Percentiles rank a stretch among this genome's conserved stretches.
phyloP scores from a whole-genome alignment of 2,329 filamentous ascomycete species.

The Xylaria sp. region DNA sequence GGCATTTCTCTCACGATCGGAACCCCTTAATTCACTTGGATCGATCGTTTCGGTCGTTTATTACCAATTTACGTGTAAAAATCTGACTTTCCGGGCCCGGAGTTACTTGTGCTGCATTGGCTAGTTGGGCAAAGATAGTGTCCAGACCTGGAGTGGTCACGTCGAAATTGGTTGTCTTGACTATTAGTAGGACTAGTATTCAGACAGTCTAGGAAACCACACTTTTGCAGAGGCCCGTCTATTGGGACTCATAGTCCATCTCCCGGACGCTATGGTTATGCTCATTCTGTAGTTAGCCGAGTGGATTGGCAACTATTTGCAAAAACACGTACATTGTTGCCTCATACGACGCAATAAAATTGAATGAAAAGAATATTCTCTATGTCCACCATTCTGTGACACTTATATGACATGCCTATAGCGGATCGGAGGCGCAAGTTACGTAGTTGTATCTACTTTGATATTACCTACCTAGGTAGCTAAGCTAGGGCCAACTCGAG shows the following conservation, averaged over 20 bases:
- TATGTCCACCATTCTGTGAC: neutral
- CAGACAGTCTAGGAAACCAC: slow-evolving; percentile 29
- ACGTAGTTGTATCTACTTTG: no score
- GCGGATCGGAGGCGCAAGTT: neutral
- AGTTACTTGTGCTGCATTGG: slow-evolving; percentile 20
- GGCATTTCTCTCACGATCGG: slow-evolving; percentile 21
- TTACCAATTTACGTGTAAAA: slow-evolving; percentile 20
- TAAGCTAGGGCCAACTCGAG: no score
- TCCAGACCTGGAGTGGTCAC: slow-evolving; percentile 12
- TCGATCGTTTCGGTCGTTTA: slow-evolving; percentile 13
- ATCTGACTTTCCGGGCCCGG: slow-evolving; percentile 14
- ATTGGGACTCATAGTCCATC: slow-evolving; percentile 11
- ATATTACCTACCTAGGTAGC: no score
- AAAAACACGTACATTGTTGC: slow-evolving; percentile 22
- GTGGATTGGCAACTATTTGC: slow-evolving; percentile 20
- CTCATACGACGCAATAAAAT: slow-evolving; percentile 10
- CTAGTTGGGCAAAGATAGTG: slow-evolving; percentile 13
- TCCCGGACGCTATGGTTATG: slow-evolving; percentile 20
- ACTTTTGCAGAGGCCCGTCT: slow-evolving; percentile 21
- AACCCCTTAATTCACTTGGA: slow-evolving; percentile 24
- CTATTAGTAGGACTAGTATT: slow-evolving; percentile 19
- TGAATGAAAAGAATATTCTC: neutral
- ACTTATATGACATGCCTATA: neutral
- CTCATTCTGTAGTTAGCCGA: slow-evolving; percentile 24
- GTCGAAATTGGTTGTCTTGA: slow-evolving; percentile 24